Evolutionary conservation across 202 grass and related monocot species (phyloP), one percentile per base, ranked within the genome.

Genomic region (Carex arenaria): DNA sequence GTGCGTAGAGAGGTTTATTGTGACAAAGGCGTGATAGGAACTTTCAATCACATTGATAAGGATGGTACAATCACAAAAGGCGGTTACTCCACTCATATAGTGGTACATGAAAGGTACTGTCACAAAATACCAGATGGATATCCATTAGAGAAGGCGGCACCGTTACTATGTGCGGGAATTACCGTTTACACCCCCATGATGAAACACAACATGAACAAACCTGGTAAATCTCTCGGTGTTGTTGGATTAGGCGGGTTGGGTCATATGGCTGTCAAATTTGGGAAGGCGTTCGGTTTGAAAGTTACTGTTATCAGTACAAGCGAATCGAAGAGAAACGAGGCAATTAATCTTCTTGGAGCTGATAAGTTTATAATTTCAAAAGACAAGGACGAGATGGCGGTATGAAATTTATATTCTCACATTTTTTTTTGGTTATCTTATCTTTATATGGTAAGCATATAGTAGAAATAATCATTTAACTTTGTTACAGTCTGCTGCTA

Each of bases 211-310:
- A 89, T 89, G 87, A 86, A 89, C 42, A 80, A 89, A 83, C 83
- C 84, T 22, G 84, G 84, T 72, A 89, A 86, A 80, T 89, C 87
- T 42, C 87, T 89, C 20, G 87, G 87, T 0, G 84, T 89, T 13
- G 70, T 89, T 14, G 80, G 87, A 7, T 62, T 89, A 5, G 87
- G 87, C 57, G 87, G 87, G 19, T 82, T 89, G 26, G 87, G 87
- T 10, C 84, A 89, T 61, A 86, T 89, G 87, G 87, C 87, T 57
- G 84, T 86, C 14, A 89, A 89, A 69, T 86, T 89, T 80, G 87
- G 87, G 55, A 89, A 89, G 52, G 84, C 84, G 9, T 89, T 89
- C 30, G 80, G 87, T 76, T 72, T 89, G 80, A 80, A 89, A 51
- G 87, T 89, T 71, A 89, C 87, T 18, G 80, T 89, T 19, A 71